These are phyloP conservation scores for Sanguinoderma infundibulare DNA, from an alignment of 1,284 basidiomycete genomes.

Conservation along the genomic window DNA sequence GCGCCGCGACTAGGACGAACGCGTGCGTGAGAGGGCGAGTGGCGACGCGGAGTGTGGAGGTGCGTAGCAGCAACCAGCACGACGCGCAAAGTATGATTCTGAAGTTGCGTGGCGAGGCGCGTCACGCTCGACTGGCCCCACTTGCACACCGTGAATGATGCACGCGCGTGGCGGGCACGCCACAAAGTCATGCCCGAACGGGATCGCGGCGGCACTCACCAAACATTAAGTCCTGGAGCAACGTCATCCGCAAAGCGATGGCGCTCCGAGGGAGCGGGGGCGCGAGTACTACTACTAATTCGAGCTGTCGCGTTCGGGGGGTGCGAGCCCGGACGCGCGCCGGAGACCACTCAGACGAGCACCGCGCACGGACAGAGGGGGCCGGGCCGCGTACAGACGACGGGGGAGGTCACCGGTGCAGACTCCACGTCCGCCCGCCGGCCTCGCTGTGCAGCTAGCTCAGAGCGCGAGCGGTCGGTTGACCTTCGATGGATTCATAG, in stretches of 20 bases:
- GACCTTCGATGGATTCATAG: slow-evolving; percentile 20
- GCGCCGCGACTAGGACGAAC: slow-evolving; percentile 14
- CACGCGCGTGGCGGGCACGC: not conserved
- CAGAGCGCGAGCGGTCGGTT: not conserved
- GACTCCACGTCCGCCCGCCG: not conserved
- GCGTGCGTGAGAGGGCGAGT: slow-evolving; percentile 3
- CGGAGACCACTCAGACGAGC: not conserved
- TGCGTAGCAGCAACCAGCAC: not conserved
- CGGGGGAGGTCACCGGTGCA: not conserved
- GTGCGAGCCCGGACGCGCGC: not conserved
- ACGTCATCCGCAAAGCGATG: not conserved
- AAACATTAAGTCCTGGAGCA: too few species aligned
- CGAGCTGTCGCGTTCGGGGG: not conserved
- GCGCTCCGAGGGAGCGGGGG: not conserved
- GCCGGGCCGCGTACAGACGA: too few species aligned
- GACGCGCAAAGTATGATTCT: not conserved
- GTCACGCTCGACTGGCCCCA: not conserved
- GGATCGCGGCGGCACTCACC: not conserved
- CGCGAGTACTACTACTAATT: not conserved
- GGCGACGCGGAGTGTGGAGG: slow-evolving; percentile 1
- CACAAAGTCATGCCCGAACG: not conserved
- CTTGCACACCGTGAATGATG: not conserved
- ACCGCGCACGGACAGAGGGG: not conserved
- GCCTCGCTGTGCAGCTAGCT: slow-evolving; percentile 4
- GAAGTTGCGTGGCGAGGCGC: not conserved